A percentile compares a stretch with the other conserved stretches of the same genome.
These are phyloP conservation scores for Podospora comata DNA, from an alignment of 495 filamentous ascomycete species.

Conservation along the genomic window DNA sequence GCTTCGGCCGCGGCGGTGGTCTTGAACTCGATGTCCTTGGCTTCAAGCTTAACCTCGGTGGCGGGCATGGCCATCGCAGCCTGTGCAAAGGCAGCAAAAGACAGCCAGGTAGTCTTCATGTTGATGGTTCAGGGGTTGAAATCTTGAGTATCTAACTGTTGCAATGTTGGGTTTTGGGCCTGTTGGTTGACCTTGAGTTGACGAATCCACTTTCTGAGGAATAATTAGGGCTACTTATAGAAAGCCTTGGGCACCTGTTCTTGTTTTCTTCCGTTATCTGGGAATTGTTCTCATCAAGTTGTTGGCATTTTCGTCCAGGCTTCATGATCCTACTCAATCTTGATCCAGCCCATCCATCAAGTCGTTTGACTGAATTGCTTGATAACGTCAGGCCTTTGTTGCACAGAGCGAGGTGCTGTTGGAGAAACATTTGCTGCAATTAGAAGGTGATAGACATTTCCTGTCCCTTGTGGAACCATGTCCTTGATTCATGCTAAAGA, in stretches of 20 bases:
- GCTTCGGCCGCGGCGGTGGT: not conserved
- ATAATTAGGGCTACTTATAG: not conserved
- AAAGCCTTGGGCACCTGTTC: not conserved
- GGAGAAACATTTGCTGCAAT: not conserved
- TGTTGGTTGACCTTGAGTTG: not conserved
- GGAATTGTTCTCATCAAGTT: not conserved
- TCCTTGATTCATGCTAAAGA: not conserved
- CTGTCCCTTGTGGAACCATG: not conserved
- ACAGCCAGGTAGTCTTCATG: not conserved
- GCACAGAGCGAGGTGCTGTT: not conserved
- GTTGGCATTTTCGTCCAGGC: not conserved
- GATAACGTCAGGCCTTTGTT: not conserved
- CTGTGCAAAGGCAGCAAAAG: not conserved
- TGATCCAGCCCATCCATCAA: not conserved
- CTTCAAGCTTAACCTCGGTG: not conserved
- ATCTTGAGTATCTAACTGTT: not conserved
- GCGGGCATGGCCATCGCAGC: not conserved
- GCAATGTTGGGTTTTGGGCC: not conserved
- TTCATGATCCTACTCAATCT: not conserved
- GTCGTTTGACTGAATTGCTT: not conserved
- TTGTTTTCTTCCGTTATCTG: not conserved
- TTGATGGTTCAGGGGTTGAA: not conserved
- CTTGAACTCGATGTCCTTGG: not conserved
- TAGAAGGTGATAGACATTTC: not conserved
- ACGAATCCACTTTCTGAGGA: not conserved